phyloP scores from a whole-genome alignment of 2,329 filamentous ascomycete species.

The Plectosphaerella cucumerina region DNA sequence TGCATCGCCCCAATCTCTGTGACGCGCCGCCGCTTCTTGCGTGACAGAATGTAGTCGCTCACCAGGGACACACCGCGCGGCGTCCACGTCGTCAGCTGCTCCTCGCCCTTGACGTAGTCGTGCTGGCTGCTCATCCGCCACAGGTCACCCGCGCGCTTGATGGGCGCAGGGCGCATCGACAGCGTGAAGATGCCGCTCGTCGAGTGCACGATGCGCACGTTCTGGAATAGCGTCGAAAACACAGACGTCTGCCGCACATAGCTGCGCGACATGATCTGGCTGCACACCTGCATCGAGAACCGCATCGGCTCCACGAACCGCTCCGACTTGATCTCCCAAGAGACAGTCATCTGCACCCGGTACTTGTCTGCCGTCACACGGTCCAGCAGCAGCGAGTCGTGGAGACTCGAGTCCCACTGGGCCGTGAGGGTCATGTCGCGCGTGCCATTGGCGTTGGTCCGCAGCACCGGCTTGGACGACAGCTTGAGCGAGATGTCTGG shows the following conservation, averaged over 20 bases:
- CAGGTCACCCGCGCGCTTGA: conserved; percentile 86
- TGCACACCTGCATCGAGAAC: conserved; percentile 74
- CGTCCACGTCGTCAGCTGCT: conserved; percentile 77
- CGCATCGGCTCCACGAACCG: conserved; percentile 85
- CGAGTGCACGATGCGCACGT: conserved; percentile 80
- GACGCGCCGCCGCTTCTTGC: conserved; percentile 68
- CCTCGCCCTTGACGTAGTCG: conserved; percentile 95
- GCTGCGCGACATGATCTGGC: conserved; percentile 79
- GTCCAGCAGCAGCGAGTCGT: conserved; percentile 90
- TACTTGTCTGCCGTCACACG: conserved; percentile 90
- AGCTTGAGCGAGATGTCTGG: conserved; percentile 75
- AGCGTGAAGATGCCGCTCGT: conserved; percentile 84
- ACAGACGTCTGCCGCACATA: conserved; percentile 85
- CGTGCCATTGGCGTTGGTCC: conserved; percentile 85
- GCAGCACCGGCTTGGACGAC: conserved; percentile 72
- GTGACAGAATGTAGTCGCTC: conserved; percentile 75
- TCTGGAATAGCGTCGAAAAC: conserved; percentile 83
- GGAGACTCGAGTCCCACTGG: conserved; percentile 95
- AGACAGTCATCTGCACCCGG: conserved; percentile 79
- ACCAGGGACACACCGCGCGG: conserved; percentile 87
- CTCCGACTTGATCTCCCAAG: conserved; percentile 80
- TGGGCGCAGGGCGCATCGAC: conserved; percentile 79
- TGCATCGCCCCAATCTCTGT: conserved; percentile 77
- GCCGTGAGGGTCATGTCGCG: conserved; percentile 80
- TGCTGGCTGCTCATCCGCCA: conserved; percentile 96